Base-by-base conservation (phyloP, 2,329 filamentous ascomycete species). In the Aspergillus arachidicola region DNA sequence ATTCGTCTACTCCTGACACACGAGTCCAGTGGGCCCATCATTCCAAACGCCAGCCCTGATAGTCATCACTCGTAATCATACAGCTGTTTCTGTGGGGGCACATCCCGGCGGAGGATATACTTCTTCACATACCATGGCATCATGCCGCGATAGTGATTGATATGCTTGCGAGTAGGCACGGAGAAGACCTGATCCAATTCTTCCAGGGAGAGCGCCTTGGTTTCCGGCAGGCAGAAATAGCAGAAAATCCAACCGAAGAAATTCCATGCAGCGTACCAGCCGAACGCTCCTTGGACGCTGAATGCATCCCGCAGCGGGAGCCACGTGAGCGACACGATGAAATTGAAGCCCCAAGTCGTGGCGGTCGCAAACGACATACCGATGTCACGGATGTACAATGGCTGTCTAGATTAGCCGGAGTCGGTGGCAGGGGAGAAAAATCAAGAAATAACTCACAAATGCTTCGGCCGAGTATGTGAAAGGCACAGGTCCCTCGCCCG, bases 401-500 rank as follows among this genome's bases (percentile, higher is more conserved):
- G 87, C 70, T 89, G n/a, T 19, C 1, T 23, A 55, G 5, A 19
- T 55, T 23, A 55, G 51, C 32, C 14, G 19, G 3, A 16, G 34
- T 65, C 70, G 64, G 69, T 68, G 61, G 56, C 62, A 66, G 57
- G 16, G 26, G 16, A 28, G 26, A 9, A 28, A 10, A 6, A 19
- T 9, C 14, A 32, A 14, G 10, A 19, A n/a, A 6, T 5, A 21
- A 54, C 51, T 55, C 16, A 55, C 51, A 26, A 55, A 90, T 1
- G 86, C 87, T 73, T 90, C 88, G 23, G 88, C 87, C 0, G 86
- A 88, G 72, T 90, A 90, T 0, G 86, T 89, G 70, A 89, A 90
- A 0, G 88, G 87, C 0, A 89, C 87, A 0, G 85, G 85, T 0
- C 88, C 88, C 71, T 87, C 87, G 43, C 88, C 88, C 1, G 87